These are phyloP conservation scores for Diospyros lotus DNA, from an alignment of 148 eudicot species.

Conservation along the genomic window DNA sequence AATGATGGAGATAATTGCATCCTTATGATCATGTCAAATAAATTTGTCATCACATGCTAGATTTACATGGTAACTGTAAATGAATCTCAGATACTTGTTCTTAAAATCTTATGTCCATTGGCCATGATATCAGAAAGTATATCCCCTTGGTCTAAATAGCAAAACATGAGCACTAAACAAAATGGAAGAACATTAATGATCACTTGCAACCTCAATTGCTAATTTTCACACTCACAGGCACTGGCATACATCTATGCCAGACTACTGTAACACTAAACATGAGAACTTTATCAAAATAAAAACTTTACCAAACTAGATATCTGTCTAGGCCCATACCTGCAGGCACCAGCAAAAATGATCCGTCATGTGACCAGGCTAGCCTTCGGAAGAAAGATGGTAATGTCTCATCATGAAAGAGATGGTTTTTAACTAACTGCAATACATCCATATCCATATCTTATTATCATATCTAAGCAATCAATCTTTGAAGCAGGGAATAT, in stretches of 20 bases:
- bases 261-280: not conserved
- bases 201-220: not conserved
- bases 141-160: too few species aligned
- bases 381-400: slow-evolving; percentile 95
- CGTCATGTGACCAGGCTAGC: slow-evolving; percentile 96
- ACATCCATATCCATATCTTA: slow-evolving; percentile 5
- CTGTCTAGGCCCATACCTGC: slow-evolving; percentile 55
- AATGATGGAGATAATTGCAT: not conserved
- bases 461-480: not conserved
- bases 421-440: slow-evolving; percentile 62
- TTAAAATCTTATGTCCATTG: not conserved
- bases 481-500: not conserved
- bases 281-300: not conserved
- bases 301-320: not conserved
- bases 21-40: not conserved
- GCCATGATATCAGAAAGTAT: not conserved
- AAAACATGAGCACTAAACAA: too few species aligned
- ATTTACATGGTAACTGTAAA: not conserved
- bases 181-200: not conserved
- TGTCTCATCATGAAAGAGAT: slow-evolving; percentile 95
- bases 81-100: not conserved
- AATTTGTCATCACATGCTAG: not conserved
- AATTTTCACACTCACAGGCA: not conserved
- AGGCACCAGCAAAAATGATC: slow-evolving; percentile 87
- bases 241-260: not conserved